Conservation (phyloP, 768 basidiomycete genomes). For the Mycena epipterygia region DNA sequence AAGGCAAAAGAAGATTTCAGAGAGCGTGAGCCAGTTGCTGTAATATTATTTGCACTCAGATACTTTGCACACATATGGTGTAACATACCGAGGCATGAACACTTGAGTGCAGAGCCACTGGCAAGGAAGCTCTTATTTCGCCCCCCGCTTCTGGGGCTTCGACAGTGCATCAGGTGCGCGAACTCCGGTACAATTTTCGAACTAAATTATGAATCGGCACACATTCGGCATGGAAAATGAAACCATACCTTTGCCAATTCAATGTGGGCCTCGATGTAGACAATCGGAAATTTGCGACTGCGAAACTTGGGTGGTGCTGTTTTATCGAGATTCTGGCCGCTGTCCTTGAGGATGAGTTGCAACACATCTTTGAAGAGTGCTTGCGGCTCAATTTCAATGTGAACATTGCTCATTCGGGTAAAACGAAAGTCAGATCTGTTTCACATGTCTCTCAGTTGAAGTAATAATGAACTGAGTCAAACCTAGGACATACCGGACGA, state of each 20-base stretch:
- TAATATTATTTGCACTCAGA: background rate
- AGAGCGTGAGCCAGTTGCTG: background rate
- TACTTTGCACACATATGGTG: background rate
- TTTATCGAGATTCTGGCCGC: background rate
- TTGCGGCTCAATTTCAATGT: constrained; percentile 7
- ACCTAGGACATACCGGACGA: background rate
- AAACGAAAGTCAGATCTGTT: background rate
- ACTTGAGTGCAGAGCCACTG: background rate
- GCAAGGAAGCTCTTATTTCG: background rate
- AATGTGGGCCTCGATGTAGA: constrained; percentile 8
- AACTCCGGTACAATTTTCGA: constrained; percentile 2
- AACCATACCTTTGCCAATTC: constrained; percentile 7
- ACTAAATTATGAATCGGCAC: constrained; percentile 5
- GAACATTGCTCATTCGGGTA: constrained; percentile 2
- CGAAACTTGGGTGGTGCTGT: constrained; percentile 6
- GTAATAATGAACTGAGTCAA: background rate
- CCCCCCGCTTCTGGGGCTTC: background rate
- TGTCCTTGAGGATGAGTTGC: background rate
- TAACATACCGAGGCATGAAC: background rate
- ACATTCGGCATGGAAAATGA: constrained; percentile 4
- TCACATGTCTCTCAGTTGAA: background rate
- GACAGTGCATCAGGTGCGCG: background rate
- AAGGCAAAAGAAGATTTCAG: background rate
- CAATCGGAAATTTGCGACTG: background rate
- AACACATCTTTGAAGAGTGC: background rate